Evolutionary conservation across 108 stramenopile genomes (phyloP), one percentile per base, ranked within the genome.

Genomic region (Skeletonema costatum): DNA sequence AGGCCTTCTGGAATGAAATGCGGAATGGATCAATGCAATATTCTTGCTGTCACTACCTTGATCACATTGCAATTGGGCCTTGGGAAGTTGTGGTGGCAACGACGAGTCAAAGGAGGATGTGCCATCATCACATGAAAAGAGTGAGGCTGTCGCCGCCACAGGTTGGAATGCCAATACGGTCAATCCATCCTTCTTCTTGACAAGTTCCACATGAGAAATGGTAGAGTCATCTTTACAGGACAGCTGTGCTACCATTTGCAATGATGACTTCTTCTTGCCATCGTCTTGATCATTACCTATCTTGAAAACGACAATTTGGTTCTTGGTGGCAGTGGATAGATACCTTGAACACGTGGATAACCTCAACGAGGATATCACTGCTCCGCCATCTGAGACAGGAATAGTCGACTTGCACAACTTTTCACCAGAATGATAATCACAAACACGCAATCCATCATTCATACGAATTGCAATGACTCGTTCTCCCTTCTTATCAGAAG

Each of bases 31-130:
- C 31, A 81, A 39, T 14, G 80, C 31, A 13, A 66, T 12, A 56
- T 56, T 21, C 1, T 17, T 56, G 11, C n/a, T n/a, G 7, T 19
- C 31, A 58, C 38, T 8, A 32, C 68, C 36, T 13, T 53, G 39
- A 32, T 81, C 60, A 39, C 61, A 65, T 33, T 59, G 68, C 4
- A 81, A 29, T 19, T 48, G 51, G 9, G 73, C 74, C 38, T 36
- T 62, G 60, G 79, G 72, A 19, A 80, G 25, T 56, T 36, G 70
- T 11, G 81, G 76, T 10, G 67, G 65, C 64, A 61, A 41, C 71
- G 38, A 62, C 8, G 53, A 13, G 32, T 16, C 59, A 36, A 51
- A 60, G 38, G 21, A 30, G 7, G 32, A 29, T 10, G 59, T 36
- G 41, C 14, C 19, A 51, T 30, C 35, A 33, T 48, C 19, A 58